Conservation (phyloP, 23 red algal species). For the Pyropia haitanensis region DNA sequence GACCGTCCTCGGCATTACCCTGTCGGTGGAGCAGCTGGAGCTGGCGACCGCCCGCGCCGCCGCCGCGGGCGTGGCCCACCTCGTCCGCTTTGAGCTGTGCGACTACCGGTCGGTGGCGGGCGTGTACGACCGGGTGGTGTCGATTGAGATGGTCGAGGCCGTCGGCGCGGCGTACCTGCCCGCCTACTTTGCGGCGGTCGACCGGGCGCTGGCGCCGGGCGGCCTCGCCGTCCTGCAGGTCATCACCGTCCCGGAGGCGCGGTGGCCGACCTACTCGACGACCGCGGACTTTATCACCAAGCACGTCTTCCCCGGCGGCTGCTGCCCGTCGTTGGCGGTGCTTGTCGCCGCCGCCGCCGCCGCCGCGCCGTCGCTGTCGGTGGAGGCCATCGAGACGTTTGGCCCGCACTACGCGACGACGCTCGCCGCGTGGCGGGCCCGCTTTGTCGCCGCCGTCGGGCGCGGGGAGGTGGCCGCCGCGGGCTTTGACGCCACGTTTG, state of each 20-base stretch:
- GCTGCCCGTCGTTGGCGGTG: constrained; percentile 77
- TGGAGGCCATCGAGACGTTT: constrained; percentile 68
- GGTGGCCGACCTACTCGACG: constrained; percentile 66
- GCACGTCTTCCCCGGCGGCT: constrained; percentile 91
- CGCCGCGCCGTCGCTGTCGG: constrained; percentile 18
- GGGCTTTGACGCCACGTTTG: constrained; percentile 68
- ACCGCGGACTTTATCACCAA: constrained; percentile 83
- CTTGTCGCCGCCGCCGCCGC: constrained; percentile 35
- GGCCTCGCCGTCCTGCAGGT: constrained; percentile 75
- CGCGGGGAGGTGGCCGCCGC: constrained; percentile 18
- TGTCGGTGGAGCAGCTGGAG: constrained; percentile 78
- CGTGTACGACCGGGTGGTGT: constrained; percentile 76
- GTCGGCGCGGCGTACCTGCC: constrained; percentile 89
- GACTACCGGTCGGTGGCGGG: constrained; percentile 71
- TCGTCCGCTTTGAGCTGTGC: constrained; percentile 44
- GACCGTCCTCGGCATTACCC: constrained; percentile 71
- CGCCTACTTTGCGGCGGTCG: constrained; percentile 45
- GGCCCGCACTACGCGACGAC: constrained; percentile 89
- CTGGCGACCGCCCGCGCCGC: constrained; percentile 33
- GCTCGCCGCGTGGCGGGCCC: constrained; percentile 60
- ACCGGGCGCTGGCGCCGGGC: constrained; percentile 31
- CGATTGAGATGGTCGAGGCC: constrained; percentile 95
- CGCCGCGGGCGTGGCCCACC: constrained; percentile 45
- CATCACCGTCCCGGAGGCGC: constrained; percentile 86
- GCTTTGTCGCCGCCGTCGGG: constrained; percentile 26